Evolutionary conservation across 306 rosid species (phyloP).

Genomic region (Cicer chorassanicum): DNA sequence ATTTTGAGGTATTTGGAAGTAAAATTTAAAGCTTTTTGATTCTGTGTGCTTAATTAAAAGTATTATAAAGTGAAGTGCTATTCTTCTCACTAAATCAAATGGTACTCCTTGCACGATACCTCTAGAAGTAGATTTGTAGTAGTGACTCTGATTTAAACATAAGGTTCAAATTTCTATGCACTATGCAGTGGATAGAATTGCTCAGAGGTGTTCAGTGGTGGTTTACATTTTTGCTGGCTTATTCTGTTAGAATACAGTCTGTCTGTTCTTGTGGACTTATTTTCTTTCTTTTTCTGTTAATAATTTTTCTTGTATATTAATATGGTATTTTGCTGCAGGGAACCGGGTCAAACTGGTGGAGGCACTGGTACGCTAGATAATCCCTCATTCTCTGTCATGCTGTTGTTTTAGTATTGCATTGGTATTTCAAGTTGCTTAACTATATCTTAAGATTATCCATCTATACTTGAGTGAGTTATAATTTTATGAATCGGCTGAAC

Average conservation of each 20-base stretch:
- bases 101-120: slow-evolving; percentile 23
- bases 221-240: slow-evolving; percentile 19
- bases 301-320: slow-evolving; percentile 28
- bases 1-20: neutral
- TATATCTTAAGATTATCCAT: slow-evolving; percentile 18
- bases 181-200: slow-evolving; percentile 14
- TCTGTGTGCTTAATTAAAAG: slow-evolving; percentile 12
- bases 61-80: slow-evolving; percentile 5
- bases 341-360: slow-evolving; percentile 54
- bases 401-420: slow-evolving; percentile 28
- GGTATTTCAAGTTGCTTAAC: slow-evolving; percentile 26
- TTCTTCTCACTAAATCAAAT: slow-evolving; percentile 24
- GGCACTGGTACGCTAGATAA: slow-evolving; percentile 45
- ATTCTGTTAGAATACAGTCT: slow-evolving; percentile 11
- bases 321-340: slow-evolving; percentile 46
- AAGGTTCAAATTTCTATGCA: slow-evolving; percentile 21
- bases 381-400: slow-evolving; percentile 11
- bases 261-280: neutral
- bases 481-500: slow-evolving; percentile 11
- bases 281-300: neutral
- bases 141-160: neutral
- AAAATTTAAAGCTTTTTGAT: neutral
- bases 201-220: slow-evolving; percentile 8
- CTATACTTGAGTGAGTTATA: slow-evolving; percentile 26
- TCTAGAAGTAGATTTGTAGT: neutral